A percentile compares a stretch with the other conserved stretches of the same genome.
phyloP scores from a whole-genome alignment of 805 yeast genomes.

The Spathaspora gorwiae region DNA sequence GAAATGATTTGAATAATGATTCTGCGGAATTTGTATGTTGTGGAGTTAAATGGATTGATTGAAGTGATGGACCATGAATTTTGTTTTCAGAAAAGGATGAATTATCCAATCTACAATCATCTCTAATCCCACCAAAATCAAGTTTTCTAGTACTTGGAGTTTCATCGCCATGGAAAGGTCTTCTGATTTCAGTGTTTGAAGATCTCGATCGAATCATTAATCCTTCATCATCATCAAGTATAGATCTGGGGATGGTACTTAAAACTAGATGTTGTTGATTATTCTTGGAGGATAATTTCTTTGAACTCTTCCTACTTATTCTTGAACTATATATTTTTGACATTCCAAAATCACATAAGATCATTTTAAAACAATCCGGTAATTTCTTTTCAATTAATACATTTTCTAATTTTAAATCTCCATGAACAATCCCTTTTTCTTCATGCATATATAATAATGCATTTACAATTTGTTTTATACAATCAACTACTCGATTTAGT shows the following conservation, averaged over 20 bases:
- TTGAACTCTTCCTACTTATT: conserved; percentile 19
- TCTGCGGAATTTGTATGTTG: conserved; percentile 2
- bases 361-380: conserved; percentile 31
- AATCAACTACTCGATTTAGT: conserved; percentile 26
- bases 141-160: conserved; percentile 17
- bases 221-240: conserved; percentile 10
- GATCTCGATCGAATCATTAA: conserved; percentile 30
- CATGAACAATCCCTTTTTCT: conserved; percentile 61
- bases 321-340: conserved; percentile 32
- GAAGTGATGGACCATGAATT: conserved; percentile 31
- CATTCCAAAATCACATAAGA: conserved; percentile 92
- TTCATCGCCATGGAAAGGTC: conserved; percentile 34
- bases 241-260: not conserved
- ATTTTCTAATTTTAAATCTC: conserved; percentile 80
- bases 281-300: not conserved
- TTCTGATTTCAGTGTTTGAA: conserved; percentile 26
- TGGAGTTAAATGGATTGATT: conserved; percentile 28
- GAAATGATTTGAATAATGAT: not conserved
- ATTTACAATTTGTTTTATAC: conserved; percentile 49
- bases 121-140: conserved; percentile 14
- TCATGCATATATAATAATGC: conserved; percentile 60
- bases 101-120: conserved; percentile 22
- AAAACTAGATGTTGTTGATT: not conserved
- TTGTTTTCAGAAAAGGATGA: conserved; percentile 15
- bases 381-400: conserved; percentile 51